Conservation (phyloP, 495 filamentous ascomycete genomes). For the Trichoderma orchidacearum region DNA sequence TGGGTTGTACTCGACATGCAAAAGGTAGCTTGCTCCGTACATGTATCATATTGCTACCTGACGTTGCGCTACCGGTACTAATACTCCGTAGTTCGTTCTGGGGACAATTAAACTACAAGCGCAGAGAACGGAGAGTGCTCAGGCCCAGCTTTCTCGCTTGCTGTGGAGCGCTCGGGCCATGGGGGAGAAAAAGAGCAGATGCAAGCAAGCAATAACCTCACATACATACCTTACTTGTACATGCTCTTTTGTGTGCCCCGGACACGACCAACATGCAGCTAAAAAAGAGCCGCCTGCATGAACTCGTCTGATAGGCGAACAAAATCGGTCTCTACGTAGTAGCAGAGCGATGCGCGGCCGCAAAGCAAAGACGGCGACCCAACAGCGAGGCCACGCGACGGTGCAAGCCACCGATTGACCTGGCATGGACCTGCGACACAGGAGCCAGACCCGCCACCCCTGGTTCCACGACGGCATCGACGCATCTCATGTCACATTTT, state of each 20-base stretch:
- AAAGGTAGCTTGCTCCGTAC: no score
- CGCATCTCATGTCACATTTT: background rate
- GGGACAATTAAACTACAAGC: background rate
- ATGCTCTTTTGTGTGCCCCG: background rate
- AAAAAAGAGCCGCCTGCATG: background rate
- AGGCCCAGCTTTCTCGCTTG: background rate
- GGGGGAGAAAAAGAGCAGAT: no score
- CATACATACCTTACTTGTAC: background rate
- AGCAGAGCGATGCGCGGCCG: background rate
- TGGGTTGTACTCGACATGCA: background rate
- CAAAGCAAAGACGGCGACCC: background rate
- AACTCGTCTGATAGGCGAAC: background rate
- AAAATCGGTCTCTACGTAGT: background rate
- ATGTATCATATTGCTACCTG: no score
- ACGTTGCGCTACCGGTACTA: background rate
- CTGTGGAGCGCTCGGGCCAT: no score
- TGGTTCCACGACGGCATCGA: background rate
- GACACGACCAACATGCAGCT: background rate
- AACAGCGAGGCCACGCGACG: background rate
- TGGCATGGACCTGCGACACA: background rate
- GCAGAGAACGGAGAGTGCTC: no score
- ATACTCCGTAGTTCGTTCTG: background rate
- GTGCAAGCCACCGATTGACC: background rate
- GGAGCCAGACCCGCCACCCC: background rate
- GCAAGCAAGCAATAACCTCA: background rate